These are phyloP conservation scores for Scytalidium lignicola DNA, from an alignment of 2,329 filamentous ascomycete genomes.

Conservation along the genomic window DNA sequence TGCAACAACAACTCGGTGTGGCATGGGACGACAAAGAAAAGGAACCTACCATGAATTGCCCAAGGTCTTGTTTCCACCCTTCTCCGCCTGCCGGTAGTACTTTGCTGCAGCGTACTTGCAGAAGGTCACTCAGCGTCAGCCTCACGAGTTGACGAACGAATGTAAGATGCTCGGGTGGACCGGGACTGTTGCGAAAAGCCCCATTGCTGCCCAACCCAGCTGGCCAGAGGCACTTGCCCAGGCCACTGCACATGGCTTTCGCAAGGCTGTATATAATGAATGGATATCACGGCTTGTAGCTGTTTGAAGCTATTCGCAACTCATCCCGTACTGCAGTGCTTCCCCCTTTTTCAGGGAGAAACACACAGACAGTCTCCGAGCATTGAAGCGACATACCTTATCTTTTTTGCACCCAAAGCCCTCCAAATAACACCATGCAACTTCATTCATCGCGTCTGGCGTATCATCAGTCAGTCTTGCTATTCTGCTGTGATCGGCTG, in stretches of 20 bases:
- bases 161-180: constrained; percentile 1
- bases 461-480: constrained; percentile 19
- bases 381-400: constrained; percentile 64
- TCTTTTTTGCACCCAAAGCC: constrained; percentile 98
- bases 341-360: constrained; percentile 1
- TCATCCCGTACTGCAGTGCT: too few relatives aligned
- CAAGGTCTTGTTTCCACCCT: constrained; percentile 81
- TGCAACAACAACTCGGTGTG: not conserved
- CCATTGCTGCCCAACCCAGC: constrained; percentile 39
- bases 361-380: not conserved
- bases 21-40: not conserved
- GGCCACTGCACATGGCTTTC: not conserved
- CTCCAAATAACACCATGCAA: constrained; percentile 90
- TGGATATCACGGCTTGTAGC: not conserved
- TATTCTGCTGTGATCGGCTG: not conserved
- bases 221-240: not conserved
- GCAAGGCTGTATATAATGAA: not conserved
- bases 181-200: constrained; percentile 14
- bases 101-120: constrained; percentile 72
- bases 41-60: constrained; percentile 87
- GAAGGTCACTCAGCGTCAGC: constrained; percentile 33
- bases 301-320: not conserved
- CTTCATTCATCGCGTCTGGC: constrained; percentile 92
- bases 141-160: constrained; percentile 33
- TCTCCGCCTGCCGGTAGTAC: constrained; percentile 88